These are phyloP conservation scores for Glycine latifolia DNA, from an alignment of 306 rosid species.

Conservation along the genomic window DNA sequence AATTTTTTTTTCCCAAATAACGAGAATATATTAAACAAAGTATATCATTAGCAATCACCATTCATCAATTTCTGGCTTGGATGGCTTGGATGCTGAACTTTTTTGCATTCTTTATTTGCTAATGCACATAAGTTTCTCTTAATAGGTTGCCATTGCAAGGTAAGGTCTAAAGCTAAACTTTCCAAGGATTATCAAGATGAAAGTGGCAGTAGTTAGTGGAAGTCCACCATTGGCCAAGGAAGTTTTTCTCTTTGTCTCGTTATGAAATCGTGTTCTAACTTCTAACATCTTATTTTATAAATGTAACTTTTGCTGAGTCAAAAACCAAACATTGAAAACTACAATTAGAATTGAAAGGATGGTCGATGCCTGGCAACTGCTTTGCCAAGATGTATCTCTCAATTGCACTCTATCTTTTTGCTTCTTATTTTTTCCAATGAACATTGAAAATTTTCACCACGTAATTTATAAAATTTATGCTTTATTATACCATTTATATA, in stretches of 20 bases:
- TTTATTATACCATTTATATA: neutral
- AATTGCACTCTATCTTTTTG: neutral
- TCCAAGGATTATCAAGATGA: neutral
- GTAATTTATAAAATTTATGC: neutral
- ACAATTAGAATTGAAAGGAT: conserved; percentile 8
- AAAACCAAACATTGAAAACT: conserved; percentile 40
- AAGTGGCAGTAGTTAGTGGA: conserved; percentile 36
- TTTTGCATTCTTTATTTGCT: conserved; percentile 34
- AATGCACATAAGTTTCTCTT: conserved; percentile 33
- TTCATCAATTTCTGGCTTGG: neutral
- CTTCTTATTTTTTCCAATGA: neutral
- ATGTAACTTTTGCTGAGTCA: conserved; percentile 30
- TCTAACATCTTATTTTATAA: conserved; percentile 9
- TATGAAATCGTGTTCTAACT: conserved; percentile 38
- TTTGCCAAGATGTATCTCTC: neutral
- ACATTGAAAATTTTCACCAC: neutral
- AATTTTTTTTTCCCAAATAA: neutral
- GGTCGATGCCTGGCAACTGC: neutral
- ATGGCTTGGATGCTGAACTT: neutral
- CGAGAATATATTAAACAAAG: neutral
- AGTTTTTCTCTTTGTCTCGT: conserved; percentile 30
- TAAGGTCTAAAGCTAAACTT: conserved; percentile 32
- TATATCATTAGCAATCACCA: too few species aligned
- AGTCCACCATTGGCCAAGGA: conserved; percentile 31
- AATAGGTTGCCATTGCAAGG: conserved; percentile 16